Percentiles rank a stretch among this genome's conserved stretches.
These are phyloP conservation scores for Diaporthe longicolla DNA, from an alignment of 2,329 filamentous ascomycete genomes.

Conservation along the genomic window DNA sequence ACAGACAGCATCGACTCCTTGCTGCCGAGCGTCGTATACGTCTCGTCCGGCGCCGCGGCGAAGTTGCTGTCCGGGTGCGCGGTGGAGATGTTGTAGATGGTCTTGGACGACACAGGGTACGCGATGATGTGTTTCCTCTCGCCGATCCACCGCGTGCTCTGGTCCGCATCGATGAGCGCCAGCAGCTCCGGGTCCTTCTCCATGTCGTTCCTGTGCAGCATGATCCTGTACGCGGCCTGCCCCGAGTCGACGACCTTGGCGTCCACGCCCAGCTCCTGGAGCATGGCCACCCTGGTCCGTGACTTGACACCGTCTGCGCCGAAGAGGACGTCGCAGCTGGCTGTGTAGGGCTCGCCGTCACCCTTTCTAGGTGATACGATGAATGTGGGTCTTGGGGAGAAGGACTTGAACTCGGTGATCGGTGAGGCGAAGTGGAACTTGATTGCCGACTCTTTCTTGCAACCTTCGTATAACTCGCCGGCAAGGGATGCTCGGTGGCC, in stretches of 20 bases:
- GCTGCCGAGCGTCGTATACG: conserved; percentile 74
- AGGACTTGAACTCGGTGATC: conserved; percentile 63
- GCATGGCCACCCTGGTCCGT: conserved; percentile 58
- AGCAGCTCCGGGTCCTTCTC: conserved; percentile 65
- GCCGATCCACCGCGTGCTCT: conserved; percentile 76
- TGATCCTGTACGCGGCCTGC: conserved; percentile 68
- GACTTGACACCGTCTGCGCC: conserved; percentile 70
- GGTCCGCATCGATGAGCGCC: conserved; percentile 68
- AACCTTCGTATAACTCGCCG: conserved; percentile 70
- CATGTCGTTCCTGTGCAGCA: conserved; percentile 62
- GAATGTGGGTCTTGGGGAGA: conserved; percentile 66
- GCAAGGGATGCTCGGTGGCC: conserved; percentile 74
- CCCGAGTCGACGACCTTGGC: conserved; percentile 62
- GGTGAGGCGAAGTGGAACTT: conserved; percentile 69
- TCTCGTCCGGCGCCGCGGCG: conserved; percentile 61
- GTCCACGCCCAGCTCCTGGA: conserved; percentile 52
- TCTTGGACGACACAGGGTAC: conserved; percentile 74
- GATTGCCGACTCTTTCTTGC: conserved; percentile 66
- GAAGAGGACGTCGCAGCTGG: conserved; percentile 65
- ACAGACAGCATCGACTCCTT: conserved; percentile 73
- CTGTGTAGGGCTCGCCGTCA: conserved; percentile 59
- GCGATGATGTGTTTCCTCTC: conserved; percentile 77
- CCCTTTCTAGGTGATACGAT: conserved; percentile 60
- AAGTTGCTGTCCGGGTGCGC: conserved; percentile 73
- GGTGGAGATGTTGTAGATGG: conserved; percentile 77